Conservation (phyloP, 2,329 filamentous ascomycete species). For the Cryphonectria japonica region DNA sequence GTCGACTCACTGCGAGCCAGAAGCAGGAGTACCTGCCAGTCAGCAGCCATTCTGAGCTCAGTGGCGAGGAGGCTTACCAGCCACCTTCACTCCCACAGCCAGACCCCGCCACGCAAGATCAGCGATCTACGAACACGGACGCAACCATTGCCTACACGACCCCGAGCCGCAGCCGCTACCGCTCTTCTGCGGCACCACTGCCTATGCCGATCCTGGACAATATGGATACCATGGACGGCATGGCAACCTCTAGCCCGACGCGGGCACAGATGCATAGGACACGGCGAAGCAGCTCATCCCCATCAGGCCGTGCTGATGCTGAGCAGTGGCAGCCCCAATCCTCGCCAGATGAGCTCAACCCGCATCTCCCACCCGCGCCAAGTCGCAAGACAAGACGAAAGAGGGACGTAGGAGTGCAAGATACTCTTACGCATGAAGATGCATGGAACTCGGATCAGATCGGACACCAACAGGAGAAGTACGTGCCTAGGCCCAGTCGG, state of each 20-base stretch:
- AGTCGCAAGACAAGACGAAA: constrained; percentile 25
- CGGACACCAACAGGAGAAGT: constrained; percentile 11
- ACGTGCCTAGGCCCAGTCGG: constrained; percentile 22
- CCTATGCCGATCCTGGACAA: constrained; percentile 8
- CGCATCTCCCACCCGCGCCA: background rate
- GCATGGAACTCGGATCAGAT: constrained; percentile 29
- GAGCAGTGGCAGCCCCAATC: constrained; percentile 20
- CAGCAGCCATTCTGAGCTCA: constrained; percentile 31
- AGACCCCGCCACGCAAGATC: constrained; percentile 18
- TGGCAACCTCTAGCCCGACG: constrained; percentile 7
- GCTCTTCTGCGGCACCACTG: constrained; percentile 30
- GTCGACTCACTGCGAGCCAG: constrained; percentile 43
- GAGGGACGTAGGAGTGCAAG: constrained; percentile 1
- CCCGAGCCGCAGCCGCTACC: constrained; percentile 39
- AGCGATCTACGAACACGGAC: constrained; percentile 32
- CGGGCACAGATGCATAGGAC: background rate
- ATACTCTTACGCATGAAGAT: constrained; percentile 13
- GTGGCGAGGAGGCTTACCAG: constrained; percentile 22
- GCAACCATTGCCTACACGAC: constrained; percentile 43
- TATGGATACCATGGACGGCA: background rate
- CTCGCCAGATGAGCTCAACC: constrained; percentile 26
- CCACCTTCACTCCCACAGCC: constrained; percentile 24
- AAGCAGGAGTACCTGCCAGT: constrained; percentile 42
- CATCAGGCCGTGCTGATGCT: background rate
- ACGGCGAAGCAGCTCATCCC: background rate